A percentile compares a stretch with the other conserved stretches of the same genome.
Conservation (phyloP, 75 land plant species). For the Cunninghamia lanceolata region DNA sequence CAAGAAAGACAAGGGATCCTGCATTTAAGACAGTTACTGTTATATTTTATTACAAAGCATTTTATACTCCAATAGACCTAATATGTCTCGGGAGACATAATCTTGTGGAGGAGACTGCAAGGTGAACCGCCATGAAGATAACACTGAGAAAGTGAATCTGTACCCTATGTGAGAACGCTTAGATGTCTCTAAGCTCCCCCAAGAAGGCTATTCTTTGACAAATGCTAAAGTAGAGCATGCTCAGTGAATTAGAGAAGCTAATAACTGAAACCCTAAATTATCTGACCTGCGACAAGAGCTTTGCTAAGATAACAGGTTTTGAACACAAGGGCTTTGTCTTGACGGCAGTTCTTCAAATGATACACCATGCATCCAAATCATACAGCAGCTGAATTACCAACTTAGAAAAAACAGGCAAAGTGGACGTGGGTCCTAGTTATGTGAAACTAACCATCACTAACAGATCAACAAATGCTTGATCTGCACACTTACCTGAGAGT, state of each 20-base stretch:
- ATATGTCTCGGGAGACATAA: background rate
- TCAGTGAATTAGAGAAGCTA: background rate
- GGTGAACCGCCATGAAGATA: background rate
- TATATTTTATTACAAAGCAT: background rate
- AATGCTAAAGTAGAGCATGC: background rate
- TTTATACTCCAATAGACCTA: background rate
- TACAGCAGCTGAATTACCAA: background rate
- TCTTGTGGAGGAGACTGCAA: background rate
- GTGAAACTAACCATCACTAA: background rate
- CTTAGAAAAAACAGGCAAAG: background rate
- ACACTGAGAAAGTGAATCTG: background rate
- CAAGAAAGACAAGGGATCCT: background rate
- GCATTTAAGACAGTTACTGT: background rate
- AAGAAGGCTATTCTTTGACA: background rate
- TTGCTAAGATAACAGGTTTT: background rate
- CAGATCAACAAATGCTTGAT: background rate
- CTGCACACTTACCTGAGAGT: background rate
- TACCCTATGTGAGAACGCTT: background rate
- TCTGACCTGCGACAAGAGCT: too few species aligned
- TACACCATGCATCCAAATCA: background rate
- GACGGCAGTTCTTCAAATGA: background rate
- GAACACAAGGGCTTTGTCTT: background rate
- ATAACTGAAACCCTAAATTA: background rate
- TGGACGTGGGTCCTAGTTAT: background rate
- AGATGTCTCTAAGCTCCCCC: background rate